Conservation (phyloP, 2,329 filamentous ascomycete species). For the Apiospora marii region DNA sequence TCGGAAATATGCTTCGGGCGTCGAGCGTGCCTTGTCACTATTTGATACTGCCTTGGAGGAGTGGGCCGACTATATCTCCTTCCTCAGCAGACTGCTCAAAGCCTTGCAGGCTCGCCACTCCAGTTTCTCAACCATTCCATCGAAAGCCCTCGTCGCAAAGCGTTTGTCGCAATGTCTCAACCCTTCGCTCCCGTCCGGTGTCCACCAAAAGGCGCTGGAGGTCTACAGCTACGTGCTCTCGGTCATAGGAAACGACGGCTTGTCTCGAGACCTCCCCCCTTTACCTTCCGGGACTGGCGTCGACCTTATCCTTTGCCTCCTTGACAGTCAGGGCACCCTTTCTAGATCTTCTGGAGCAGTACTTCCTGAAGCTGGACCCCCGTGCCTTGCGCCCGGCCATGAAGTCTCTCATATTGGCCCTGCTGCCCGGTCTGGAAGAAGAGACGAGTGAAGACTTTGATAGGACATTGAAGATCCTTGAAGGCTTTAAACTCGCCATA, state of each 20-base stretch:
- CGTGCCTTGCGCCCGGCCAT: slow-evolving; percentile 82
- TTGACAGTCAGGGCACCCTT: slow-evolving; percentile 88
- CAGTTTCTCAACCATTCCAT: slow-evolving; percentile 75
- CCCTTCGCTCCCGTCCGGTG: slow-evolving; percentile 89
- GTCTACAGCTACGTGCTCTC: slow-evolving; percentile 91
- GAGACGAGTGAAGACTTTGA: slow-evolving; percentile 98
- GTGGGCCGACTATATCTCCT: slow-evolving; percentile 99
- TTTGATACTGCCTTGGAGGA: slow-evolving; percentile 96
- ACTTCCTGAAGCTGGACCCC: slow-evolving; percentile 77
- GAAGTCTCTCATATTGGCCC: slow-evolving; percentile 87
- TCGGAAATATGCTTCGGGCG: slow-evolving; percentile 86
- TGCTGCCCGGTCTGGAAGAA: slow-evolving; percentile 91
- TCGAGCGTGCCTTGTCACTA: slow-evolving; percentile 85
- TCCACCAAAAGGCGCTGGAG: slow-evolving; percentile 96
- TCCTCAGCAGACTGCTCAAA: slow-evolving; percentile 89
- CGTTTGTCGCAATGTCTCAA: slow-evolving; percentile 95
- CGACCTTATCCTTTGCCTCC: slow-evolving; percentile 93
- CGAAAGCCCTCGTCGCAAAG: slow-evolving; percentile 85
- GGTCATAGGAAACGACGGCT: slow-evolving; percentile 79
- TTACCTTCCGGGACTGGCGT: slow-evolving; percentile 88
- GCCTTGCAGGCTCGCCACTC: slow-evolving; percentile 87
- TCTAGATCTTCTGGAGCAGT: slow-evolving; percentile 81
- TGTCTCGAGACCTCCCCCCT: slow-evolving; percentile 84
- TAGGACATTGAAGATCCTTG: slow-evolving; percentile 78
- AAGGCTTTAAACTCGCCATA: slow-evolving; percentile 77